phyloP scores from a whole-genome alignment of 2,329 filamentous ascomycete genomes.

The Trichoderma simmonsii region DNA sequence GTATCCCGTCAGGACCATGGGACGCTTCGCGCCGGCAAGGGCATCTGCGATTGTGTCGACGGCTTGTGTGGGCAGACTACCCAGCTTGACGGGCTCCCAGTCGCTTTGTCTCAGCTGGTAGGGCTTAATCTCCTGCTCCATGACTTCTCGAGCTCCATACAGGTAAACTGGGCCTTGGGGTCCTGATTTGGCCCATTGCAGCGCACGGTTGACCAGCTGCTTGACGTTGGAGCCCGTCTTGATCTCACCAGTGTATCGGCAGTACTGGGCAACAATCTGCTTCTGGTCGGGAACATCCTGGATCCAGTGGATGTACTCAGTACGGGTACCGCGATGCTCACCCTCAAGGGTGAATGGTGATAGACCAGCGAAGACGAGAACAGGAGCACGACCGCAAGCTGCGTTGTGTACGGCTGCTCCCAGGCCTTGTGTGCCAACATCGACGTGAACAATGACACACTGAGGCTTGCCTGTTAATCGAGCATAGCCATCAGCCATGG shows the following conservation, averaged over 20 bases:
- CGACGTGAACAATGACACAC: constrained; percentile 75
- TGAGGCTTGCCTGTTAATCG: constrained; percentile 69
- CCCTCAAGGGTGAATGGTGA: constrained; percentile 75
- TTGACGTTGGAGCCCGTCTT: constrained; percentile 83
- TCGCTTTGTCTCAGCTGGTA: constrained; percentile 65
- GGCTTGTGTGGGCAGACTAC: constrained; percentile 53
- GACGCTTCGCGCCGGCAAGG: constrained; percentile 61
- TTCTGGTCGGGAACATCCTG: constrained; percentile 82
- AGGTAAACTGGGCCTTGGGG: constrained; percentile 80
- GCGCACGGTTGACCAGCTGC: constrained; percentile 80
- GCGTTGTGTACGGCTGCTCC: constrained; percentile 78
- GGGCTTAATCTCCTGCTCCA: constrained; percentile 79
- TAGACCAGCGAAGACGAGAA: constrained; percentile 74
- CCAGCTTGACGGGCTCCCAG: constrained; percentile 69
- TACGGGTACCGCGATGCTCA: constrained; percentile 72
- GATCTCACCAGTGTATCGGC: constrained; percentile 77
- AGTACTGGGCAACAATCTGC: constrained; percentile 79
- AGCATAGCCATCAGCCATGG: constrained; percentile 80
- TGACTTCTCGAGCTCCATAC: constrained; percentile 72
- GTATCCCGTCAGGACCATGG: constrained; percentile 69
- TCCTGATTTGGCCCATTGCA: constrained; percentile 76
- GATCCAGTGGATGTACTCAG: constrained; percentile 84
- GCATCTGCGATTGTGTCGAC: constrained; percentile 60
- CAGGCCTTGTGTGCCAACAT: constrained; percentile 77
- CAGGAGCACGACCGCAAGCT: constrained; percentile 68